Evolutionary conservation across 768 basidiomycete species (phyloP), one percentile per base, ranked within the genome.

Genomic region (Boletales sp.): DNA sequence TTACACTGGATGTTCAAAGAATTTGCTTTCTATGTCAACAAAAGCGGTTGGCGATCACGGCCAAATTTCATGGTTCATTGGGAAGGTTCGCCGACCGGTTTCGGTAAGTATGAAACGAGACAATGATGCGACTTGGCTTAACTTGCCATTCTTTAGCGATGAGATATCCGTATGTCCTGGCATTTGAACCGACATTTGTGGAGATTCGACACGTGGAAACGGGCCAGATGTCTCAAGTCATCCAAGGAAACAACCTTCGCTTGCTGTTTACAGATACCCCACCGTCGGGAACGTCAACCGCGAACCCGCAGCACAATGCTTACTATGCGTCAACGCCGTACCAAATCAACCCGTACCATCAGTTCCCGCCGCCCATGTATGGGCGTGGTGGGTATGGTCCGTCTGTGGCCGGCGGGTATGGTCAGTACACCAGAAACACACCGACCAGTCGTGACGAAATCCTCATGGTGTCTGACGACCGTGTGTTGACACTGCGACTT

Each of bases 21-120:
- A 71, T 99, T 97, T 66, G 96, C 96, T 0, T 98, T 99, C 66
- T 98, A 97, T 68, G 94, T 99, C 57, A 95, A 98, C 70, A 92
- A 90, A 74, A 94, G 86, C 54, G 96, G 96, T 3, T 88, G 92
- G 74, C 77, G 93, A 53, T 91, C 94, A 43, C 76, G 90, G 46
- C 87, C 82, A 55, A 85, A 91, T 50, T 98, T 97, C 75, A 90
- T 94, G 80, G 90, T 98, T 13, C 79, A 90, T 56, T 99, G 96
- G 96, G 95, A 98, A 69, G 96, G 96, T 9, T 77, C 76, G 39
- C 96, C 96, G 0, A 90, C 91, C 6, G 87, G 88, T 34, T 98
- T 99, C 62, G 96, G 95, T 96, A 66, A 62, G 90, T 72, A 3
- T n/a, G 25, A 30, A 31, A 33, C 17, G 19, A 35, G 31, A 18